These are phyloP conservation scores for Graphilbum fragrans DNA, from an alignment of 2,329 filamentous ascomycete genomes.

Conservation along the genomic window DNA sequence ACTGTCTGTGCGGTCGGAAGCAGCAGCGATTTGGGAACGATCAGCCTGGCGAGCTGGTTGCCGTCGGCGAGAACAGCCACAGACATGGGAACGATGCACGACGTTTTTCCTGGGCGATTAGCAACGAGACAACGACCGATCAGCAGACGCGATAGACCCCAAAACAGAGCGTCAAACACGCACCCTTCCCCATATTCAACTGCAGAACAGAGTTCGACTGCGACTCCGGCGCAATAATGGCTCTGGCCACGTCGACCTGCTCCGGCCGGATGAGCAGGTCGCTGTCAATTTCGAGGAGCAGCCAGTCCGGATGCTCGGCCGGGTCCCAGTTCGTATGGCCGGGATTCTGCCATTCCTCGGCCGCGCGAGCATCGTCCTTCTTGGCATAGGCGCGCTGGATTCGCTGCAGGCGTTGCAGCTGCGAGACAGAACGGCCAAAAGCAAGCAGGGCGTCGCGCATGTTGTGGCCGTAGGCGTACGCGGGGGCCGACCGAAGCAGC, in stretches of 20 bases:
- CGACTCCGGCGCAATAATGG: slow-evolving; percentile 43
- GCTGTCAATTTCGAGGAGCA: slow-evolving; percentile 54
- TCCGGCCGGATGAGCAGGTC: slow-evolving; percentile 48
- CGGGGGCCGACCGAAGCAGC: slow-evolving; percentile 26
- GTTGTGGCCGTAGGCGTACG: slow-evolving; percentile 16
- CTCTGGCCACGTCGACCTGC: slow-evolving; percentile 49
- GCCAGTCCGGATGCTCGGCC: slow-evolving; percentile 43
- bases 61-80: slow-evolving; percentile 31
- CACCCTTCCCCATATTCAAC: slow-evolving; percentile 54
- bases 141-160: background rate
- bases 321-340: slow-evolving; percentile 48
- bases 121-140: background rate
- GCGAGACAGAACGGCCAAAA: slow-evolving; percentile 30
- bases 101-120: slow-evolving; percentile 38
- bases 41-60: slow-evolving; percentile 33
- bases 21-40: slow-evolving; percentile 44
- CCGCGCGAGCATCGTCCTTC: slow-evolving; percentile 15
- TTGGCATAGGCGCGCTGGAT: slow-evolving; percentile 20
- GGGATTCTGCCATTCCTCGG: slow-evolving; percentile 29
- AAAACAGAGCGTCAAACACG: slow-evolving; percentile 5
- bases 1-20: slow-evolving; percentile 45
- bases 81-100: slow-evolving; percentile 41
- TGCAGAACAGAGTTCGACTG: slow-evolving; percentile 47
- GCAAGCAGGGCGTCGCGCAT: slow-evolving; percentile 27
- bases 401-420: slow-evolving; percentile 30